Percentiles rank a stretch among this genome's conserved stretches.
Evolutionary conservation across 2,329 filamentous ascomycete genomes (phyloP).

Genomic region (Penicillium olsonii): DNA sequence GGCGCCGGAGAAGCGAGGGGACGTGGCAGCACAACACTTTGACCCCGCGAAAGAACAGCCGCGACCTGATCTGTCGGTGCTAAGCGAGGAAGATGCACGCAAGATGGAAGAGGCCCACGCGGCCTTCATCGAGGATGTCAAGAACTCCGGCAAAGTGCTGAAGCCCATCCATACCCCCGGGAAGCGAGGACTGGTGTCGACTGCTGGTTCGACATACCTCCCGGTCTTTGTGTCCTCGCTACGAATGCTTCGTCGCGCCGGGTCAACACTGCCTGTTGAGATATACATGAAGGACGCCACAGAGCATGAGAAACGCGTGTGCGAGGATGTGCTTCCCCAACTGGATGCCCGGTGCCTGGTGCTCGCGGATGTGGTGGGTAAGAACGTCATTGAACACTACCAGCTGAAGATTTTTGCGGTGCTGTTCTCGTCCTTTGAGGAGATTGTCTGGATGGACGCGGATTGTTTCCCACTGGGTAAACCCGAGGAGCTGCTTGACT

Average conservation of each 20-base stretch:
- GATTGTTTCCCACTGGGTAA: slow-evolving; percentile 56
- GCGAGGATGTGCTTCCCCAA: slow-evolving; percentile 42
- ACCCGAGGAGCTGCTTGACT: slow-evolving; percentile 50
- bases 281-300: slow-evolving; percentile 43
- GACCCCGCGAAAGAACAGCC: slow-evolving; percentile 29
- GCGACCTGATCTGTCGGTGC: slow-evolving; percentile 39
- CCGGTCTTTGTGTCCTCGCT: slow-evolving; percentile 54
- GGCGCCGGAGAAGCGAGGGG: slow-evolving; percentile 26
- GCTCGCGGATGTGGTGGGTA: slow-evolving; percentile 45
- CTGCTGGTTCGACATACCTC: slow-evolving; percentile 51
- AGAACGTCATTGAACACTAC: slow-evolving; percentile 45
- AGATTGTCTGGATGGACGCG: slow-evolving; percentile 61
- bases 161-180: slow-evolving; percentile 39
- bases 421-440: slow-evolving; percentile 60
- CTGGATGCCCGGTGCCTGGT: slow-evolving; percentile 47
- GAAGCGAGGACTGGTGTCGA: slow-evolving; percentile 54
- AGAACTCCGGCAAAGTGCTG: slow-evolving; percentile 26
- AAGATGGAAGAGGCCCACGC: slow-evolving; percentile 44
- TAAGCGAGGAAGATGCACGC: slow-evolving; percentile 36
- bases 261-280: slow-evolving; percentile 53
- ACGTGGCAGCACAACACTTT: slow-evolving; percentile 30
- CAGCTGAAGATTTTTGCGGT: slow-evolving; percentile 61
- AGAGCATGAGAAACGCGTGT: slow-evolving; percentile 45
- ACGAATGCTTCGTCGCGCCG: slow-evolving; percentile 54
- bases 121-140: slow-evolving; percentile 41